Evolutionary conservation across 306 rosid species (phyloP), one percentile per base, ranked within the genome.

Genomic region (Vicia villosa): DNA sequence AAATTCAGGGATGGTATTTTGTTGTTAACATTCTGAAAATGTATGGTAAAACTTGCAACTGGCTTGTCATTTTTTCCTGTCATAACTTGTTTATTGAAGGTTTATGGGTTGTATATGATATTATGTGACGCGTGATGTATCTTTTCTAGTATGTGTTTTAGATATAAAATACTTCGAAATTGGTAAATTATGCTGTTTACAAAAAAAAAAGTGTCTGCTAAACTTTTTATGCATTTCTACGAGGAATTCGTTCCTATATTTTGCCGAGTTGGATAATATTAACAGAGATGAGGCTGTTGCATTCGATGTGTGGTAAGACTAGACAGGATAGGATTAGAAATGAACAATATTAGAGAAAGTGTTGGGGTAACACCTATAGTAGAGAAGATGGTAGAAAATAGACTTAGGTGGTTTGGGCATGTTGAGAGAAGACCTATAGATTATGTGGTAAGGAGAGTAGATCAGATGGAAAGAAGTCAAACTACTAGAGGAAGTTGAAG

Each of bases 41-140:
- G 10, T 46, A 69, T 34, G 0, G 54, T 57, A 36, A 75, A 66
- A 43, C 54, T 32, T 75, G 46, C 55, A 24, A 49, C 37, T 13
- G 12, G 15, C 13, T 57, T 36, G 32, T 13, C 51, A 14, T 38
- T 76, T 28, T 52, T 54, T 22, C 15, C 28, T 50, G 57, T 40
- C 57, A 41, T 21, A 42, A 50, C 69, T 62, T 61, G 38, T 77
- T 69, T 52, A 69, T 41, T 32, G 3, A 42, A 51, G 56, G 51
- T 19, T 19, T 62, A 10, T 69, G 59, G 30, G 16, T 56, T 76
- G 51, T 4, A 69, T 52, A 41, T 26, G 26, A 60, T 68, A 67
- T 67, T 46, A 56, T 54, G 34, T 38, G 17, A 37, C 6, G 45
- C 15, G 3, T 19, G 24, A 8, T 34, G 66, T 34, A 60, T 60